A percentile compares a stretch with the other conserved stretches of the same genome.
phyloP scores from a whole-genome alignment of 768 basidiomycete genomes.

The Rossbeevera mucosa region DNA sequence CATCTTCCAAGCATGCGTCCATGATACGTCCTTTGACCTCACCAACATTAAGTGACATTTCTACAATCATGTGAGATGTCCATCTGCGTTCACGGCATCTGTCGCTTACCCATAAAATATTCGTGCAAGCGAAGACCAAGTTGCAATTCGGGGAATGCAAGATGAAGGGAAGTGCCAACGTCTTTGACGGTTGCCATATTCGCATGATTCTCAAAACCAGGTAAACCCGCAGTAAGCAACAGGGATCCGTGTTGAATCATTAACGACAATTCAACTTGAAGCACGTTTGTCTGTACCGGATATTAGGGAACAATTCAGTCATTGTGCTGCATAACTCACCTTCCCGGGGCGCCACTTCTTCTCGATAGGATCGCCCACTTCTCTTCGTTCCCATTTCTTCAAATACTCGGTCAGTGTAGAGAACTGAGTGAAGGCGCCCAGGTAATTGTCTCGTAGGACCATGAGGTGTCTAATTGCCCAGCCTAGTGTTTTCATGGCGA shows the following conservation, averaged over 20 bases:
- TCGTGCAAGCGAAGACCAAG: constrained; percentile 78
- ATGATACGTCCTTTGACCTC: constrained; percentile 53
- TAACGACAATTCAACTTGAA: constrained; percentile 68
- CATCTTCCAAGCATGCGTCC: constrained; percentile 43
- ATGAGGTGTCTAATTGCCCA: constrained; percentile 90
- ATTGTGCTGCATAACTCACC: constrained; percentile 37
- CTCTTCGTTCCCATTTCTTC: constrained; percentile 53
- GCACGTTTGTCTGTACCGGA: constrained; percentile 63
- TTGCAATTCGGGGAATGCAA: constrained; percentile 65
- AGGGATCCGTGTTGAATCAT: constrained; percentile 49
- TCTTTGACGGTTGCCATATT: constrained; percentile 29
- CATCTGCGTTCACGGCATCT: neutral
- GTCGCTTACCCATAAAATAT: constrained; percentile 73
- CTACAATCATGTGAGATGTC: constrained; percentile 35
- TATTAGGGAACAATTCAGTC: constrained; percentile 6
- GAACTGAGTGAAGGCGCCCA: constrained; percentile 92
- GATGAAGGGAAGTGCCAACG: constrained; percentile 50
- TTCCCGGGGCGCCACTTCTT: constrained; percentile 77
- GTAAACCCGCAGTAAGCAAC: constrained; percentile 61
- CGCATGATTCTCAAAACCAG: constrained; percentile 48
- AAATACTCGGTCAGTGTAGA: constrained; percentile 84
- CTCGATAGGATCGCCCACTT: constrained; percentile 76
- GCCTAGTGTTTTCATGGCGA: constrained; percentile 68
- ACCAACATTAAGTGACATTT: constrained; percentile 72
- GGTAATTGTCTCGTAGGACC: constrained; percentile 88